Base-by-base conservation (phyloP, 2,329 filamentous ascomycete species). In the Neofusicoccum kwambonambiense region DNA sequence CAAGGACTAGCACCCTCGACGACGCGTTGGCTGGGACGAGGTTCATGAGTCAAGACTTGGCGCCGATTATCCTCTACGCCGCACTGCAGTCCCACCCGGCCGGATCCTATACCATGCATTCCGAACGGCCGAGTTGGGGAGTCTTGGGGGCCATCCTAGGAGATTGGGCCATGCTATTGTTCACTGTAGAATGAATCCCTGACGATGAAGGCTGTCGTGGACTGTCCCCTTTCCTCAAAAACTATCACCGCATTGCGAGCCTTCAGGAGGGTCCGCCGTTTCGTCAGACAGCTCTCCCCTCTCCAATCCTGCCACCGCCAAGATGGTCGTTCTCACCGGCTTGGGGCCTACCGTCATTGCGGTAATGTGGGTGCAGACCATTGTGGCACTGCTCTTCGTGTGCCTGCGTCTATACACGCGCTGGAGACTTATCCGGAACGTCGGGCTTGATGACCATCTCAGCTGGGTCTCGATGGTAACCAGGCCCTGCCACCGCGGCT, bases 361-460 rank as follows among this genome's bases (percentile, higher is more conserved):
- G 37, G 71, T 75, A 8, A 72, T 75, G 70, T 75, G 73, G 73
- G 67, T 69, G 39, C 70, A 75, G 47, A 70, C 74, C 5, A 47
- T 66, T 3, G 39, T 75, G 34, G 72, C 70, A 4, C 66, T 67
- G 17, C 12, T 74, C 7, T 72, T 75, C 44, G 69, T 75, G 7
- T 69, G 51, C 3, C 57, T 73, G 34, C 68, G 73, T 41, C 51
- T 73, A 19, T 75, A 75, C 63, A 74, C 73, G 4, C 66, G 73
- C 1, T 67, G 70, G 56, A 71, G 65, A 50, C 67, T 75, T 19
- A 69, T 75, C 19, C 65, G 67, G 13, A 73, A 67, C 47, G 42
- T 73, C 8, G 73, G 73, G 15, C 71, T 70, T 70, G 73, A 75
- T 35, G 73, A 75, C 54, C 52, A 70, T 1, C 42, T 74, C 42